Evolutionary conservation across 1,284 basidiomycete species (phyloP).

Genomic region (Sporisorium exsertum): DNA sequence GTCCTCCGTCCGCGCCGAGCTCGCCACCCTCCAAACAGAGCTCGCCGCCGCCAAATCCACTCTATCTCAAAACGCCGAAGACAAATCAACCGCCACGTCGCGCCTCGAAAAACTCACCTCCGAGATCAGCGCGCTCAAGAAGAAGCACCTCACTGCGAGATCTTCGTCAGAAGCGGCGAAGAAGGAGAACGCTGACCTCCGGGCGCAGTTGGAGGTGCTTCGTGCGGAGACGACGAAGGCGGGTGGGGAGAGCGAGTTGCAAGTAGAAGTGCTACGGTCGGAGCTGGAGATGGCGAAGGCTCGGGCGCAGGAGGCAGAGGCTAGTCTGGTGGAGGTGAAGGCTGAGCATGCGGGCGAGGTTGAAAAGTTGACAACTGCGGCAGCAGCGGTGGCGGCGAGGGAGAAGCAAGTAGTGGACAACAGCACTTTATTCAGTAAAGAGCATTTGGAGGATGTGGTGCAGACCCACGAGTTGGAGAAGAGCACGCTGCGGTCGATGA

Average conservation of each 20-base stretch:
- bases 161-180: slow-evolving; percentile 41
- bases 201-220: slow-evolving; percentile 11
- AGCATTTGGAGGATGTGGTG: slow-evolving; percentile 45
- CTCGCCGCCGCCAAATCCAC: slow-evolving; percentile 10
- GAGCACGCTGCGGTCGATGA: slow-evolving; percentile 45
- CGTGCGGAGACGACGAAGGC: slow-evolving; percentile 1
- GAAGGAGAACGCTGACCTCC: slow-evolving; percentile 47
- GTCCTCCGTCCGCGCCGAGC: slow-evolving; percentile 10
- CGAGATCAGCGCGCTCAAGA: slow-evolving; percentile 37
- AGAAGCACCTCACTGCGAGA: slow-evolving; percentile 52
- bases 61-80: slow-evolving; percentile 11
- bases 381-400: not conserved
- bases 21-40: slow-evolving; percentile 12
- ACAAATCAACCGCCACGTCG: slow-evolving; percentile 3
- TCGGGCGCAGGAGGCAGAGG: slow-evolving; percentile 19
- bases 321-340: not conserved
- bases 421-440: slow-evolving; percentile 36
- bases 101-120: slow-evolving; percentile 29
- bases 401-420: slow-evolving; percentile 31
- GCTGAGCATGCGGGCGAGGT: slow-evolving; percentile 8
- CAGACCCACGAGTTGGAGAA: slow-evolving; percentile 56
- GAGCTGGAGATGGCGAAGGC: slow-evolving; percentile 30
- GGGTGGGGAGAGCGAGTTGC: slow-evolving; percentile 5
- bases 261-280: slow-evolving; percentile 26
- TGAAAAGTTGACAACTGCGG: not conserved